Evolutionary conservation across 2,329 filamentous ascomycete species (phyloP).

Genomic region (Cladosporium velox): DNA sequence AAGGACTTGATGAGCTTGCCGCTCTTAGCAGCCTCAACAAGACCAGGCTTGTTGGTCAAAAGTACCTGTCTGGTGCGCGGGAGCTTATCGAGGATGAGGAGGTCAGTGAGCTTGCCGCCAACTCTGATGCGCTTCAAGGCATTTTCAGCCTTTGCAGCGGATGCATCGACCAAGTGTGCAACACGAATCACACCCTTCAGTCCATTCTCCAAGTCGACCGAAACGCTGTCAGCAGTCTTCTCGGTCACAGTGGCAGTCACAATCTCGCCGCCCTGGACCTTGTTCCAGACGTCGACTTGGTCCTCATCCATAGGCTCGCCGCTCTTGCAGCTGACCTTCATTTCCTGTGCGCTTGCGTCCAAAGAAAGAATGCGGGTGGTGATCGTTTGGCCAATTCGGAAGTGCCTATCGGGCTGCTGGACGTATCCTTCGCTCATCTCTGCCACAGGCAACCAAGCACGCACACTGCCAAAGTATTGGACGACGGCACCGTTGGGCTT

Average conservation of each 20-base stretch:
- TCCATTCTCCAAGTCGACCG: conserved; percentile 73
- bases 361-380: conserved; percentile 85
- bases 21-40: conserved; percentile 73
- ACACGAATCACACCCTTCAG: conserved; percentile 77
- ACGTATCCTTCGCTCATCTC: conserved; percentile 99
- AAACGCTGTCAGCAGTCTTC: conserved; percentile 46
- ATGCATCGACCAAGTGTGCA: conserved; percentile 83
- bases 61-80: conserved; percentile 73
- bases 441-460: conserved; percentile 85
- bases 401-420: conserved; percentile 83
- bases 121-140: conserved; percentile 79
- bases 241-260: conserved; percentile 69
- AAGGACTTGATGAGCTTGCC: conserved; percentile 71
- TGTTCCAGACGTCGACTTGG: conserved; percentile 71
- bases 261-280: conserved; percentile 70
- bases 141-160: conserved; percentile 72
- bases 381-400: conserved; percentile 86
- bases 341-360: conserved; percentile 67
- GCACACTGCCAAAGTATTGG: conserved; percentile 83
- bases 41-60: conserved; percentile 78
- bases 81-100: conserved; percentile 87
- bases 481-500: conserved; percentile 78
- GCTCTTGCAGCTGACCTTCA: conserved; percentile 93
- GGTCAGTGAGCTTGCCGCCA: conserved; percentile 76
- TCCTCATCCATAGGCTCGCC: conserved; percentile 76